phyloP scores from a whole-genome alignment of 768 basidiomycete species.

The Mycena venus region DNA sequence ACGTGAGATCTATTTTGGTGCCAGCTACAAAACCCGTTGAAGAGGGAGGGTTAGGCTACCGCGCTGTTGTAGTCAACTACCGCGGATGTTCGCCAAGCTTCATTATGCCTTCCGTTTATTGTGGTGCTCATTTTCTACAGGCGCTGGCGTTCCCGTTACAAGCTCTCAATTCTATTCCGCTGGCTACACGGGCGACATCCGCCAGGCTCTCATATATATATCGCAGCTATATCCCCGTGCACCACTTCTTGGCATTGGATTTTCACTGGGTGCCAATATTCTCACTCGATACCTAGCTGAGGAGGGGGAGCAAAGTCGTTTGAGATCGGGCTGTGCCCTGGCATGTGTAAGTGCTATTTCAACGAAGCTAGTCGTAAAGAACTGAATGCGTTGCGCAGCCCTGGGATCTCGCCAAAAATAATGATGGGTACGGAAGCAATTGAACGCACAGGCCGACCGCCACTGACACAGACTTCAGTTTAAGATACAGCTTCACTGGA shows the following conservation, averaged over 20 bases:
- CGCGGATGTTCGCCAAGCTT: conserved; percentile 79
- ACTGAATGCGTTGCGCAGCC: conserved; percentile 51
- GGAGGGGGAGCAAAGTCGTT: conserved; percentile 74
- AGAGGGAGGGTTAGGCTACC: conserved; percentile 90
- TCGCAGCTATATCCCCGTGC: conserved; percentile 80
- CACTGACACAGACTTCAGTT: conserved; percentile 51
- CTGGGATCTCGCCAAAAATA: conserved; percentile 67
- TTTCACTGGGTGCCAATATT: conserved; percentile 94
- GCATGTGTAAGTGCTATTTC: conserved; percentile 72
- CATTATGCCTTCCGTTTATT: conserved; percentile 7
- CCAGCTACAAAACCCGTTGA: conserved; percentile 77
- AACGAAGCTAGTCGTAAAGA: conserved; percentile 34
- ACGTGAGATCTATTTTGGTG: conserved; percentile 86
- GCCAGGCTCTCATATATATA: conserved; percentile 84
- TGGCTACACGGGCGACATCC: conserved; percentile 90
- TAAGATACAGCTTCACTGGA: conserved; percentile 67
- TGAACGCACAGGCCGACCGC: neutral
- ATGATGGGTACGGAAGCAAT: conserved; percentile 54
- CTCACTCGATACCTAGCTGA: conserved; percentile 91
- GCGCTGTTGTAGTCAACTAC: conserved; percentile 93
- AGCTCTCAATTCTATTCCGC: conserved; percentile 89
- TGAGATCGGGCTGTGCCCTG: conserved; percentile 76
- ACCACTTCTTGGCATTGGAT: conserved; percentile 88
- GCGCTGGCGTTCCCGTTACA: conserved; percentile 89
- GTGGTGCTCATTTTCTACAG: conserved; percentile 52